These are phyloP conservation scores for Diaporthe sp. DNA, from an alignment of 2,329 filamentous ascomycete genomes.

Conservation along the genomic window DNA sequence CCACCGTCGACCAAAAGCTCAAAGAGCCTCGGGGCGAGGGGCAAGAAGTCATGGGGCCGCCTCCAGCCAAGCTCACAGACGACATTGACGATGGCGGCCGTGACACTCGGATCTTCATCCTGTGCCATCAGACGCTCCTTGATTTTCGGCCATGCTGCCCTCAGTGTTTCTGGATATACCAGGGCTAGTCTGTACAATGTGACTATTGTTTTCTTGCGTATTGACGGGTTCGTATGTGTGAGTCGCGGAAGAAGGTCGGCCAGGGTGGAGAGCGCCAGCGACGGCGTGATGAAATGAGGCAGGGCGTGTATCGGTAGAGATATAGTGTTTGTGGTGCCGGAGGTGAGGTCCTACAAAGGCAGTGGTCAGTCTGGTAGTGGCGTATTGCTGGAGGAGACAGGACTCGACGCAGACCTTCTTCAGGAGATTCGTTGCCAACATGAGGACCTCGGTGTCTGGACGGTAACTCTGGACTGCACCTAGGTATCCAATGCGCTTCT, in stretches of 20 bases:
- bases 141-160: slow-evolving; percentile 96
- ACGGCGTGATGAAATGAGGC: slow-evolving; percentile 95
- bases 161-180: slow-evolving; percentile 95
- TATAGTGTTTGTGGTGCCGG: slow-evolving; percentile 80
- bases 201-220: slow-evolving; percentile 96
- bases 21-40: slow-evolving; percentile 90
- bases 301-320: slow-evolving; percentile 88
- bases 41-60: slow-evolving; percentile 91
- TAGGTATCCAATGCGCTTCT: slow-evolving; percentile 95
- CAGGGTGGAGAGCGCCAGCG: slow-evolving; percentile 89
- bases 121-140: slow-evolving; percentile 94
- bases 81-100: slow-evolving; percentile 95
- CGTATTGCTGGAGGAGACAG: neutral
- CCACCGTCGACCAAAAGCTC: slow-evolving; percentile 91
- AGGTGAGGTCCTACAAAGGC: slow-evolving; percentile 74
- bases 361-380: slow-evolving; percentile 40
- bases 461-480: slow-evolving; percentile 97
- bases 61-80: slow-evolving; percentile 97
- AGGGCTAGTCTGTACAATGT: slow-evolving; percentile 93
- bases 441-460: slow-evolving; percentile 94
- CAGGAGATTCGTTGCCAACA: slow-evolving; percentile 95
- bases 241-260: slow-evolving; percentile 88
- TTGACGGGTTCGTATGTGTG: slow-evolving; percentile 84
- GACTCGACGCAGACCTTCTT: slow-evolving; percentile 77
- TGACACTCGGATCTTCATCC: slow-evolving; percentile 91